phyloP scores from a whole-genome alignment of 805 yeast genomes.

The Cephaloascus albidus region DNA sequence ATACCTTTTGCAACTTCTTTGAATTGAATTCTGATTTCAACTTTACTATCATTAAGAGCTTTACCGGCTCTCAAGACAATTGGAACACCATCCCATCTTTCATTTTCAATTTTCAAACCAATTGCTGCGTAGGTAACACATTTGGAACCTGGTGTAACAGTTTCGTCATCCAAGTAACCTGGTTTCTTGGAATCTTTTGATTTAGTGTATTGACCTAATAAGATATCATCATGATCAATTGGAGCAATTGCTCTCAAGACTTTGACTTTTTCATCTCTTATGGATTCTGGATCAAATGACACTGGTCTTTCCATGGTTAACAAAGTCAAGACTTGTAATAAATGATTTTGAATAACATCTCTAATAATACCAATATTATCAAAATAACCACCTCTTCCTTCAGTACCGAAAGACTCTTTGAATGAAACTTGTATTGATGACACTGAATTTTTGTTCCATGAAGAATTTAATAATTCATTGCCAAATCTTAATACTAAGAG shows the following conservation, averaged over 20 bases:
- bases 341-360: conserved; percentile 97
- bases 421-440: conserved; percentile 80
- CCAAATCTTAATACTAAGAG: conserved; percentile 84
- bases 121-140: conserved; percentile 91
- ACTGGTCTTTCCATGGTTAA: conserved; percentile 95
- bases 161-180: conserved; percentile 83
- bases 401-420: conserved; percentile 98
- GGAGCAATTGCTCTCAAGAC: conserved; percentile 75
- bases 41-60: conserved; percentile 91
- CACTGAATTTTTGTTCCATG: conserved; percentile 80
- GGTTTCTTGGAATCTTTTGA: conserved; percentile 88
- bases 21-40: conserved; percentile 90
- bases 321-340: conserved; percentile 84
- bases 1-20: conserved; percentile 79
- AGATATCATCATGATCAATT: conserved; percentile 53
- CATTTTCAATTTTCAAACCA: conserved; percentile 70
- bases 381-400: conserved; percentile 98
- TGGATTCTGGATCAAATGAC: conserved; percentile 83
- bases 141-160: conserved; percentile 73
- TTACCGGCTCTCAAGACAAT: conserved; percentile 94
- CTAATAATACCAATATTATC: conserved; percentile 92
- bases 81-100: conserved; percentile 98
- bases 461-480: conserved; percentile 77
- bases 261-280: conserved; percentile 94
- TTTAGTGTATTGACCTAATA: conserved; percentile 81